These are phyloP conservation scores for Candolleomyces aberdarensis DNA, from an alignment of 768 basidiomycete species.

Conservation along the genomic window DNA sequence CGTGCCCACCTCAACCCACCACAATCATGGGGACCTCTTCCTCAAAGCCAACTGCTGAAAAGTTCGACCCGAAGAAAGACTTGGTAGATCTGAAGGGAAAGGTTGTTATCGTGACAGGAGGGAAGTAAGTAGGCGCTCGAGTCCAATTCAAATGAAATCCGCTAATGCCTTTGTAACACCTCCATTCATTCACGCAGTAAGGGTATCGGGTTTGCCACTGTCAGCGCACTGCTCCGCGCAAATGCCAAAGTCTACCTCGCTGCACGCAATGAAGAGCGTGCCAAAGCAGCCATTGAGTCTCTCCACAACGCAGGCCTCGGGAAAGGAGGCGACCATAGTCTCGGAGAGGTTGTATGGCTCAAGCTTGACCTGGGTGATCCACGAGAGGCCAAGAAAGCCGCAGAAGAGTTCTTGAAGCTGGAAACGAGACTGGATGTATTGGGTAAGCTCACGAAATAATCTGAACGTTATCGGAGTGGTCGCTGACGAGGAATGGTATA, in stretches of 20 bases:
- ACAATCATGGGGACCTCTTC: neutral
- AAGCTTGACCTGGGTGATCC: slow-evolving; percentile 52
- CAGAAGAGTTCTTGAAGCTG: slow-evolving; percentile 44
- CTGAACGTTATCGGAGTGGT: neutral
- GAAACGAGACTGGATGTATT: slow-evolving; percentile 49
- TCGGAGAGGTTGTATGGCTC: slow-evolving; percentile 28
- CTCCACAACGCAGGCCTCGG: slow-evolving; percentile 44
- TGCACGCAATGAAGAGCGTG: slow-evolving; percentile 1
- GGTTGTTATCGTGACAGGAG: slow-evolving; percentile 4
- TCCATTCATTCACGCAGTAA: neutral
- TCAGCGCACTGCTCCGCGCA: neutral
- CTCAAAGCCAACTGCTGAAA: neutral
- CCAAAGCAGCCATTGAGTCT: slow-evolving; percentile 6
- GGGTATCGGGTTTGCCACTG: slow-evolving; percentile 5
- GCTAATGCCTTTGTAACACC: neutral
- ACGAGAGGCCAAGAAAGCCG: slow-evolving; percentile 42
- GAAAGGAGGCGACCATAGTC: slow-evolving; percentile 38
- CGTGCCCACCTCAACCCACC: too few relatives aligned
- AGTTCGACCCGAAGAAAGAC: slow-evolving; percentile 5
- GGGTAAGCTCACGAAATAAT: slow-evolving; percentile 18
- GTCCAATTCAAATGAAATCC: neutral
- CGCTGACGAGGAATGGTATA: slow-evolving; percentile 13
- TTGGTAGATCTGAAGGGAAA: slow-evolving; percentile 6
- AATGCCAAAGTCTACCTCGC: slow-evolving; percentile 13
- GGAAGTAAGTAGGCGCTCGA: neutral